These are phyloP conservation scores for Coriaria nepalensis DNA, from an alignment of 306 rosid species.

Conservation along the genomic window DNA sequence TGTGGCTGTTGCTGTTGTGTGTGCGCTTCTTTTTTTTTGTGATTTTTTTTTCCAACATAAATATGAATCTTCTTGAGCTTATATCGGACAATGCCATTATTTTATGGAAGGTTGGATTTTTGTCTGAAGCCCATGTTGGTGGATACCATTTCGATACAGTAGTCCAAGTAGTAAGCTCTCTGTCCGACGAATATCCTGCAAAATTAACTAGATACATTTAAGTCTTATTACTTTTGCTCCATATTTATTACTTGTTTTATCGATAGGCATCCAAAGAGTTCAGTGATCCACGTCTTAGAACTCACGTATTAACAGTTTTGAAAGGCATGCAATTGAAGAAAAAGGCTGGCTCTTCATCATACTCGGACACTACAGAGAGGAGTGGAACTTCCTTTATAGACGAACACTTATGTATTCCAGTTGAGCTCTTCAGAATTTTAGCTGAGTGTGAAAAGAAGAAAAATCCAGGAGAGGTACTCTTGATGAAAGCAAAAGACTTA, in stretches of 20 bases:
- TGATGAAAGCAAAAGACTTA: conserved; percentile 81
- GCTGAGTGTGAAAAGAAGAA: conserved; percentile 74
- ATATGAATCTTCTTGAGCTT: conserved; percentile 8
- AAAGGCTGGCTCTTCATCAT: conserved; percentile 49
- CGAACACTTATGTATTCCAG: conserved; percentile 53
- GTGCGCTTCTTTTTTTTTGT: not conserved
- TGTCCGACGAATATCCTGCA: not conserved
- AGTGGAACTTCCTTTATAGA: conserved; percentile 40
- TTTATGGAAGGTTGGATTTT: conserved; percentile 65
- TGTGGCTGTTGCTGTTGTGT: conserved; percentile 3
- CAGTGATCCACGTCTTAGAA: conserved; percentile 68
- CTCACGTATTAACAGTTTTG: conserved; percentile 76
- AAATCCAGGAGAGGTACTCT: conserved; percentile 71
- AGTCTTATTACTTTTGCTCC: conserved; percentile 9
- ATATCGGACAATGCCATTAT: conserved; percentile 12
- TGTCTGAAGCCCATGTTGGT: conserved; percentile 84
- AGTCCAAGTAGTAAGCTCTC: conserved; percentile 49
- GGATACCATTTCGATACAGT: conserved; percentile 76
- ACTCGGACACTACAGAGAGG: conserved; percentile 40
- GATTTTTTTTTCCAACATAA: conserved; percentile 1
- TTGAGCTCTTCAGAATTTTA: conserved; percentile 78
- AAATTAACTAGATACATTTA: not conserved
- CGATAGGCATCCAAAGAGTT: conserved; percentile 84
- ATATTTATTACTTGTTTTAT: conserved; percentile 14
- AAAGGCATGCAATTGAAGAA: conserved; percentile 67